Base-by-base conservation (phyloP, 1,284 basidiomycete genomes). In the Caloboletus firmus region DNA sequence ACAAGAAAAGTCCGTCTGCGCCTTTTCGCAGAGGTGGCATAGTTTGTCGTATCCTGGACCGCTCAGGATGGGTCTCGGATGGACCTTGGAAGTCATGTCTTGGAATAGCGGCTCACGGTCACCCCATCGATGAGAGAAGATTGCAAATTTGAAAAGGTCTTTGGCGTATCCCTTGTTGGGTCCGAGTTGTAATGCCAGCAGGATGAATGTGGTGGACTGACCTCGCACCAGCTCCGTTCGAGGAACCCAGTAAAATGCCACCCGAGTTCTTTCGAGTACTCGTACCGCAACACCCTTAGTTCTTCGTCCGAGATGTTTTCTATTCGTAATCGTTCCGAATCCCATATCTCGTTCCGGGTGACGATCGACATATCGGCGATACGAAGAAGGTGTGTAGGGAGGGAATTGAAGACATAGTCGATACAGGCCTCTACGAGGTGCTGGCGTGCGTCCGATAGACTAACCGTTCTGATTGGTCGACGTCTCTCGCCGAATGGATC, bases 61-160 rank as follows among this genome's bases (percentile, higher is more conserved):
- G 18, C 40, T 52, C 20, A 4, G 46, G 11, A 18, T 22, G 13
- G 30, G 31, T 31, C 35, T 42, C 26, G 39, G 56, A 30, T 22
- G 36, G 11, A 30, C 36, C 18, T 43, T 30, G 31, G 58, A 44
- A 17, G 47, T n/a, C 47, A 47, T 60, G 2, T 47, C 58, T 12
- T 47, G 58, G 18, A 57, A 58, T 4, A 31, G 6, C 1, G 44
- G 54, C 15, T 59, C 53, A 9, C 53, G 52, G 34, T 56, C 57
- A 17, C 52, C 57, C 58, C 56, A 59, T 30, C 57, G 26, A 22
- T 58, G 56, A 9, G 56, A 58, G 53, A 57, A 60, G 24, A 60
- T 59, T 26, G 53, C 58, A 17, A 51, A 57, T 26, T 47, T 57
- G 47, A 58, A 60, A 4, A 47, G 20, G 9, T 57, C 47, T 18